Percentiles rank a stretch among this genome's conserved stretches.
These are phyloP conservation scores for Microthyrium microscopicum DNA, from an alignment of 2,329 filamentous ascomycete genomes.

Conservation along the genomic window DNA sequence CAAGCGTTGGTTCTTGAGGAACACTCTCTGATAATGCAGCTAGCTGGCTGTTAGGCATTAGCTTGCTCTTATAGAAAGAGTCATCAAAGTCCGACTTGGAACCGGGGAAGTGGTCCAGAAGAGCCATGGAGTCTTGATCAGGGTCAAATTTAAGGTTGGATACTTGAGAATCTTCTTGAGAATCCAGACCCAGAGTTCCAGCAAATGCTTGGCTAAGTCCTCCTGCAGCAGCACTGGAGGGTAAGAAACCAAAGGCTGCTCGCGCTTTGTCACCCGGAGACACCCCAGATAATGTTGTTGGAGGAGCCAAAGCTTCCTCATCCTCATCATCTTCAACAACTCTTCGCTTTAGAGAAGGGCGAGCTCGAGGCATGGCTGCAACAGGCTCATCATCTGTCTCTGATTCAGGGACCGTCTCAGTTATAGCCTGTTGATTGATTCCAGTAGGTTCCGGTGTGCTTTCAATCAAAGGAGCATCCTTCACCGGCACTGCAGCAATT, in stretches of 20 bases:
- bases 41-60: constrained; percentile 15
- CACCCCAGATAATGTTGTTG: constrained; percentile 3
- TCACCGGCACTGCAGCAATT: too few species aligned
- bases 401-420: too few species aligned
- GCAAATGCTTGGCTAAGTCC: background rate
- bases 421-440: too few species aligned
- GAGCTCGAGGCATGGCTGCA: constrained; percentile 31
- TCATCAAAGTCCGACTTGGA: too few species aligned
- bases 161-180: too few species aligned
- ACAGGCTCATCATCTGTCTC: constrained; percentile 24
- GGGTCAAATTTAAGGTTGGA: too few species aligned
- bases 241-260: constrained; percentile 10
- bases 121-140: too few species aligned
- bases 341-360: constrained; percentile 29
- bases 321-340: constrained; percentile 54
- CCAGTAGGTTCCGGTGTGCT: too few species aligned
- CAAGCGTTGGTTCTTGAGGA: too few species aligned
- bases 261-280: constrained; percentile 11
- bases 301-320: constrained; percentile 14
- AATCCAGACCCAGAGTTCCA: constrained; percentile 4
- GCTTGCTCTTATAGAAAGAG: too few species aligned
- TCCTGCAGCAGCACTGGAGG: background rate
- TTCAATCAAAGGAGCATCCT: too few species aligned
- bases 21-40: constrained; percentile 24
- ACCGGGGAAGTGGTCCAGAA: too few species aligned